Base-by-base conservation (phyloP, 2,329 filamentous ascomycete genomes). In the Phialophora tarda region DNA sequence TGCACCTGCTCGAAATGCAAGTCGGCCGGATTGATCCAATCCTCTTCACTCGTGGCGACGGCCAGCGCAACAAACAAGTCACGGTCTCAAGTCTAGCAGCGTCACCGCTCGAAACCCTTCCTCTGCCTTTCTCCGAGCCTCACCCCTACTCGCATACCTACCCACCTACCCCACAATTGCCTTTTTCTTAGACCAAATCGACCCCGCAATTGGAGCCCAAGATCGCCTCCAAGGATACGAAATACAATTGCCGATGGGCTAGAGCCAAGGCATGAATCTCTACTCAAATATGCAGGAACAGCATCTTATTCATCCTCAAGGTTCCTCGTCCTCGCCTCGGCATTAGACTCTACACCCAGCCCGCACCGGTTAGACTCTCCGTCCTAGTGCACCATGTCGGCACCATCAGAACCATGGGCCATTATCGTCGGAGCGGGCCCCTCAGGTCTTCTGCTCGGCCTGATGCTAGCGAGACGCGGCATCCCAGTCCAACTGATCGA, bases 401-500 rank as follows among this genome's bases (percentile, higher is more conserved):
- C 53, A 55, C 53, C 53, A 1, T 14, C 26, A 4, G 65, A 64
- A 30, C 67, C 67, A 32, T 68, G 65, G 68, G 68, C 62, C 10
- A 62, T 70, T 21, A 78, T 78, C 24, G 75, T 77, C 7, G 75
- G 75, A 30, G 75, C 76, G 10, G 76, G 75, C 1, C 77, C 76
- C 0, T 73, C 73, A 1, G 76, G 76, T 8, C 71, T 78, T 2
- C 67, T 77, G 2, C 72, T 78, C 3, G 67, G 71, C 0, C 71
- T 78, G 14, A 62, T 77, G 8, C 74, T 77, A 17, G 72, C 75
- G 10, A 74, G 73, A 68, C 62, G 73, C 60, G 74, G 75, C 4
- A 72, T 77, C 51, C 64, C 72, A 41, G 75, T 77, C 26, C 71
- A 75, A 10, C 12, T 78, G 6, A 78, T 89, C 61, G 87, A 90